Evolutionary conservation across 768 basidiomycete genomes (phyloP), one percentile per base, ranked within the genome.

Genomic region (Pulveroboletus frians): DNA sequence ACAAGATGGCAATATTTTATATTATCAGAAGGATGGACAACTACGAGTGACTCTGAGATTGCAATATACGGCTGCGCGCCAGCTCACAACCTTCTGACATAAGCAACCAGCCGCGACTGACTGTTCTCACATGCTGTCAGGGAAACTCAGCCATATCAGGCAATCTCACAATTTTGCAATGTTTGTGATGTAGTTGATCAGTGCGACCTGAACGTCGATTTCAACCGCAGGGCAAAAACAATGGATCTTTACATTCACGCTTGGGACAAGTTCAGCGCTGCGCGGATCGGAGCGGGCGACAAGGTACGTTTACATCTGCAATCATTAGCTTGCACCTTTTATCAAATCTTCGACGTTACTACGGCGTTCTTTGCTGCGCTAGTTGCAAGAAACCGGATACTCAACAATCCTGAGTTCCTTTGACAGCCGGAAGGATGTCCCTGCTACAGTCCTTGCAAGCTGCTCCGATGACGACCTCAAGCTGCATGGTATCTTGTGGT

Each of bases 191-290:
- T n/a, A n/a, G n/a, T n/a, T n/a, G n/a, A n/a, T n/a, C n/a, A n/a
- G 23, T 26, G 23, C 23, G n/a, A n/a, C n/a, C n/a, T n/a, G n/a
- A 4, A 26, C 23, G 46, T 66, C 1, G 86, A 88, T 10, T 92
- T 92, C 58, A 73, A 79, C n/a, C 80, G 88, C 4, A 85, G 84
- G 56, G 86, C 88, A 3, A 87, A 83, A 55, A 81, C 84, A 0
- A 79, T 86, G 0, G 88, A 91, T 59, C 88, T 90, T 50, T 73
- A 83, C 21, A 66, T 70, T 13, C 77, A 75, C 34, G 80, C 85
- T 2, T 92, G 87, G 86, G 79, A 84, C 46, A 72, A 80, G 11
- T 71, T 91, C 32, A 60, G 73, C 38, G 71, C 68, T 9, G 79
- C 83, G 2, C 82, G 81, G 3, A 83, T 75, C 13, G 83, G 83